Evolutionary conservation across 495 filamentous ascomycete species (phyloP), one percentile per base, ranked within the genome.

Genomic region (Parmelia sp.): DNA sequence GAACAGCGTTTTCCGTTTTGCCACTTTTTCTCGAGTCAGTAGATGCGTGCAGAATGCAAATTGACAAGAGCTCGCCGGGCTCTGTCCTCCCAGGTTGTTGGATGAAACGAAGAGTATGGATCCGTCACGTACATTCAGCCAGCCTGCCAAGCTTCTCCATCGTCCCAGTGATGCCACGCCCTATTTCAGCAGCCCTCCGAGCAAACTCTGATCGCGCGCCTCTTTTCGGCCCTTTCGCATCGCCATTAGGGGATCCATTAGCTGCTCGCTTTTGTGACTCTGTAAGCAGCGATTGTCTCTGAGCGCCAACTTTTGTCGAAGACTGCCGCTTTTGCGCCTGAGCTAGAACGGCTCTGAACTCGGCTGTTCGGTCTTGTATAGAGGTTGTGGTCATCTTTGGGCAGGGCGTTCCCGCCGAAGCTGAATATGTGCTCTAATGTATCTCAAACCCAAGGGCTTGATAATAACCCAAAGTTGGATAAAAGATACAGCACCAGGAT

Each of bases 1-100:
- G 72, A 98, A 97, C 27, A 98, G 84, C 1, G 95, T 95, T 78
- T 97, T 96, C 67, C 96, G 87, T 74, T 93, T 94, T 60, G 94
- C 94, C 74, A 98, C 88, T 91, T 70, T 60, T 27, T 39, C 49
- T 62, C 60, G 9, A 45, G 36, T 36, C n/a, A 44, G 49, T 25
- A 14, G 45, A 71, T 21, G 37, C n/a, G 12, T 62, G 19, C 21
- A 29, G 11, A 55, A 6, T 8, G 10, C 33, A 23, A 23, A 58
- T 57, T 40, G 3, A 40, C 21, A 6, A 31, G 33, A 12, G 27
- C 29, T 5, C 51, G 27, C 29, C 12, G 15, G 21, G 1, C 17
- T 21, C 4, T 19, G 17, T 55, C 17, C 11, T 17, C 31, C 27
- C 25, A 7, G 49, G 49, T 53, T 14, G 17, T 9, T 31, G 7